These are phyloP conservation scores for Fragilaria crotonensis DNA, from an alignment of 108 stramenopile genomes.

Conservation along the genomic window DNA sequence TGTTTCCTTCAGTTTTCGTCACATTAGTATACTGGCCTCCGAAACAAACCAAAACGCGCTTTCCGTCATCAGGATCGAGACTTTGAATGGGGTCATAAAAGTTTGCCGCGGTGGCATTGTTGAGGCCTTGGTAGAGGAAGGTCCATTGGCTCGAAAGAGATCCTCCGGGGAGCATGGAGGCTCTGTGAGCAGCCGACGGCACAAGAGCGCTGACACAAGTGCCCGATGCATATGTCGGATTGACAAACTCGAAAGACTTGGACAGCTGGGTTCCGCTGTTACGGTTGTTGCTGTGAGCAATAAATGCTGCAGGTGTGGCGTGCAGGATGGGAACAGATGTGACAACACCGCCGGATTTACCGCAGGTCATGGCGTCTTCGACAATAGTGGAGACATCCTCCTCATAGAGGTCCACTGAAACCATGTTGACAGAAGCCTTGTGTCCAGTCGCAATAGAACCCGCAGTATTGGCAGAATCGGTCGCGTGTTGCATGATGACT, in stretches of 20 bases:
- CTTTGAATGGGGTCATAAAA: conserved; percentile 26
- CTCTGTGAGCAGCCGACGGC: conserved; percentile 21
- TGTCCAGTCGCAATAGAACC: conserved; percentile 35
- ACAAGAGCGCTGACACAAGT: conserved; percentile 23
- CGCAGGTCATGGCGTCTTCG: conserved; percentile 46
- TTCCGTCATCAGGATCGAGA: conserved; percentile 41
- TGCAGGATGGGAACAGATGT: conserved; percentile 50
- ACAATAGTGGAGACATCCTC: conserved; percentile 36
- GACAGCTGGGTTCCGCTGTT: conserved; percentile 21
- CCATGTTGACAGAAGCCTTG: conserved; percentile 38
- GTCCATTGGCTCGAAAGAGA: conserved; percentile 28
- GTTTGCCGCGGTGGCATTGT: conserved; percentile 29
- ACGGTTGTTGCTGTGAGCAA: conserved; percentile 37
- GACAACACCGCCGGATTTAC: conserved; percentile 46
- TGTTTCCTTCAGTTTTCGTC: too few species aligned
- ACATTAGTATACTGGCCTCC: conserved; percentile 29
- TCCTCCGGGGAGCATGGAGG: conserved; percentile 36
- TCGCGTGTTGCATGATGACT: conserved; percentile 57
- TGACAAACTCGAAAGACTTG: conserved; percentile 17
- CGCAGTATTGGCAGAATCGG: conserved; percentile 46
- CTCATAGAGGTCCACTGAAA: conserved; percentile 38
- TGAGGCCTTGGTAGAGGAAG: conserved; percentile 31
- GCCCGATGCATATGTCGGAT: conserved; percentile 36
- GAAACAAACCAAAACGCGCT: conserved; percentile 43
- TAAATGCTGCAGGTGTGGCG: conserved; percentile 53